Evolutionary conservation across 176 grass and related monocot species (phyloP).

Genomic region (Oryza longistaminata): DNA sequence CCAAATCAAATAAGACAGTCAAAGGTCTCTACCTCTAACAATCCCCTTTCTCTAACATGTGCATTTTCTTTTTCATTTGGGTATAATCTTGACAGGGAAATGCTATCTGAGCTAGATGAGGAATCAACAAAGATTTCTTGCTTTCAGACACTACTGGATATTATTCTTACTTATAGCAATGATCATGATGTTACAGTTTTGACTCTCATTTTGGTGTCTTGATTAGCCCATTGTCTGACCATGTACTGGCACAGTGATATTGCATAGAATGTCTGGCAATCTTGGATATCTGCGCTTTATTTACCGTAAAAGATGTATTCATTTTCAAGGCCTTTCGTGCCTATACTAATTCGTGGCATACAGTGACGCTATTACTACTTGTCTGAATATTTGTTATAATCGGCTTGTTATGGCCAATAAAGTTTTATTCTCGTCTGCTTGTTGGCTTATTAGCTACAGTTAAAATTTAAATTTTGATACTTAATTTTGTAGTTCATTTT

Average conservation of each 20-base stretch:
- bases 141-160: neutral
- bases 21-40: slow-evolving; percentile 24
- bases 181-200: slow-evolving; percentile 8
- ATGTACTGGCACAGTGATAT: slow-evolving; percentile 4
- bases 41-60: neutral
- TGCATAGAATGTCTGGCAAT: neutral
- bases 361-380: neutral
- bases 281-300: neutral
- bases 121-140: neutral
- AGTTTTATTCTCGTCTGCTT: neutral
- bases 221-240: slow-evolving; percentile 10
- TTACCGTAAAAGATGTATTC: neutral
- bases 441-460: no score
- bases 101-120: slow-evolving; percentile 28
- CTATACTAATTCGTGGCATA: neutral
- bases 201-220: slow-evolving; percentile 2
- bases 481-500: no score
- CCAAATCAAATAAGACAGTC: slow-evolving; percentile 72
- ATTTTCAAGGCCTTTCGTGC: neutral
- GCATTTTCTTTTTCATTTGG: neutral
- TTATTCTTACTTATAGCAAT: slow-evolving; percentile 21
- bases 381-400: neutral
- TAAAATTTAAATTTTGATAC: no score
- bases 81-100: slow-evolving; percentile 40
- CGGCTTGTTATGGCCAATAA: neutral